phyloP scores from a whole-genome alignment of 805 yeast genomes.

The Hanseniaspora meyeri region DNA sequence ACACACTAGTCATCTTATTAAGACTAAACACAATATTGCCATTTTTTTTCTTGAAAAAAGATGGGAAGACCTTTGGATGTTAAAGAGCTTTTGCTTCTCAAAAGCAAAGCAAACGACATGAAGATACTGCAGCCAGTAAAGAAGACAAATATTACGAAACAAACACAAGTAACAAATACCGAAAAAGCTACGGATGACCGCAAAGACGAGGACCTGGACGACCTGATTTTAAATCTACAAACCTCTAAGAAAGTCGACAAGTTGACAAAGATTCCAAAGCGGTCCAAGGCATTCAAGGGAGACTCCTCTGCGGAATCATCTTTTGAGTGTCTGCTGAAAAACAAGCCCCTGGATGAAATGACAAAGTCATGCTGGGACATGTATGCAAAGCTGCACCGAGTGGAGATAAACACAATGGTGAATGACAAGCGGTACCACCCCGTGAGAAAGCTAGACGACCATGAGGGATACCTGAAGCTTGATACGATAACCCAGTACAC shows the following conservation, averaged over 20 bases:
- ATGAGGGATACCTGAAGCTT: background rate
- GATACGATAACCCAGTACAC: conserved; percentile 3
- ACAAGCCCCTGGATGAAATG: background rate
- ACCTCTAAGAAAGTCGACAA: conserved; percentile 3
- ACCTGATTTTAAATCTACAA: background rate
- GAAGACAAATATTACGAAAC: background rate
- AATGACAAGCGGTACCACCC: conserved; percentile 1
- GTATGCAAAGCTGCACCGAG: background rate
- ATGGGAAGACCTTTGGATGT: background rate
- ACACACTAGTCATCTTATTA: background rate
- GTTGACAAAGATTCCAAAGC: background rate
- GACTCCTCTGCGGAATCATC: background rate
- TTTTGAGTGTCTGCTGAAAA: background rate
- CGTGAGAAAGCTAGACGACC: background rate
- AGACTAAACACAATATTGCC: no score
- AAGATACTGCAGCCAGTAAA: background rate
- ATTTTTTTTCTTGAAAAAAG: no score
- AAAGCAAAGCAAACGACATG: background rate
- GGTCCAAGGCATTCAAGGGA: background rate
- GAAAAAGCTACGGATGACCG: background rate
- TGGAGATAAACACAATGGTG: background rate
- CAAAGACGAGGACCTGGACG: background rate
- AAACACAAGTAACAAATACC: background rate
- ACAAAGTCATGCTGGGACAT: conserved; percentile 4
- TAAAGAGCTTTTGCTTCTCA: background rate